Evolutionary conservation across 2,329 filamentous ascomycete genomes (phyloP).

Genomic region (Aspergillus quadrilineatus): DNA sequence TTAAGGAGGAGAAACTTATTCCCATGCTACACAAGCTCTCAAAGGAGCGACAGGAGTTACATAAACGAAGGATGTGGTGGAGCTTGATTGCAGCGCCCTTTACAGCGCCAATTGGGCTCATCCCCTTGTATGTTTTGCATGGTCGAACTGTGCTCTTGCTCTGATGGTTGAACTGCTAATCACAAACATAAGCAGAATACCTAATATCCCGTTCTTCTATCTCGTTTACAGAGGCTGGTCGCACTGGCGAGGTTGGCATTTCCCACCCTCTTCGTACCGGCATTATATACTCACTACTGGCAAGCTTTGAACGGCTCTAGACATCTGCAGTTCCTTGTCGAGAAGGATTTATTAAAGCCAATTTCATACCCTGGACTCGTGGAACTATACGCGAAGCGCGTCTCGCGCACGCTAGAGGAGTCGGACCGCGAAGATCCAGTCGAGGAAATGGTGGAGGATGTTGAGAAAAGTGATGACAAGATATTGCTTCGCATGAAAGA

Average conservation of each 20-base stretch:
- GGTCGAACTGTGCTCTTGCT: neutral
- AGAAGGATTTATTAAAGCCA: slow-evolving; percentile 67
- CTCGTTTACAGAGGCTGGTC: slow-evolving; percentile 86
- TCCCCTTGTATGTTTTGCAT: slow-evolving; percentile 70
- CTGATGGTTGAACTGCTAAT: neutral
- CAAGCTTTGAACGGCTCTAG: slow-evolving; percentile 75
- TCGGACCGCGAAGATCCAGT: slow-evolving; percentile 29
- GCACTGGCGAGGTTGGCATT: slow-evolving; percentile 68
- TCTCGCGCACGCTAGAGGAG: slow-evolving; percentile 33
- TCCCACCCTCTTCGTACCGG: neutral
- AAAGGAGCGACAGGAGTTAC: slow-evolving; percentile 75
- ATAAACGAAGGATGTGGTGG: slow-evolving; percentile 74
- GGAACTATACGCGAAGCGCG: slow-evolving; percentile 63
- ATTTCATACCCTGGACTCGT: slow-evolving; percentile 70
- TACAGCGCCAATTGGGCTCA: slow-evolving; percentile 73
- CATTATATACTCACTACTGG: slow-evolving; percentile 20
- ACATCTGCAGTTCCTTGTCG: slow-evolving; percentile 77
- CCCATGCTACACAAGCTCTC: slow-evolving; percentile 68
- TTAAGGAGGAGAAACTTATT: slow-evolving; percentile 63
- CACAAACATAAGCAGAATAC: slow-evolving; percentile 60
- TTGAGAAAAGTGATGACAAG: slow-evolving; percentile 45
- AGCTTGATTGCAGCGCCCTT: slow-evolving; percentile 81
- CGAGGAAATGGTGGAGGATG: slow-evolving; percentile 33
- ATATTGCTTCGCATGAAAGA: slow-evolving; percentile 49
- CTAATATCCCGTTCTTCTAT: slow-evolving; percentile 97